Evolutionary conservation across 176 grass and related monocot genomes (phyloP), one percentile per base, ranked within the genome.

Genomic region (Secale cereale): DNA sequence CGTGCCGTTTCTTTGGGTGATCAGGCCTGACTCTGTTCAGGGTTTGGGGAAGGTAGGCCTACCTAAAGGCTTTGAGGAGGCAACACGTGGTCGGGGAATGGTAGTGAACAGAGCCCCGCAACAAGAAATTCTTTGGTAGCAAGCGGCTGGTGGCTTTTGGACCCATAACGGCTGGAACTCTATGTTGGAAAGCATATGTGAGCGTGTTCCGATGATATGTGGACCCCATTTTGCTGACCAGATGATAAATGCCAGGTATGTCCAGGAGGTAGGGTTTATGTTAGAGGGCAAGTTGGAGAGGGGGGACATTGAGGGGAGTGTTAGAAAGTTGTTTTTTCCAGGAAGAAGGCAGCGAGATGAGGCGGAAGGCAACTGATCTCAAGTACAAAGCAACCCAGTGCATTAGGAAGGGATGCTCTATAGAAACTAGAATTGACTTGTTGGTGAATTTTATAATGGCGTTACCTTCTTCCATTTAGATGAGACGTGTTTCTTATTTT

Each of bases 141-240:
- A 1, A 4, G 84, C 88, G 0, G 13, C 87, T 17, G 88, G 88
- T 6, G 84, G 88, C 1, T 90, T 90, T 39, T 90, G 88, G 85
- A 87, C 84, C 11, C 88, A 90, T 46, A 54, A 14, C 3, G 88
- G 84, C 8, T 90, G 84, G 88, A 86, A 83, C 81, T 91, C 89
- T 8, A 85, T 67, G 2, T 8, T 91, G 4, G 85, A 91, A 31
- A 87, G 81, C 23, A 40, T 91, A 4, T 78, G 54, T 1, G 88
- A 73, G 16, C 84, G 88, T 26, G 80, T 87, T 0, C 88, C 88
- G 0, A 90, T 90, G 88, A 85, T 87, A 0, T 83, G 88, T 4
- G 27, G 77, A 65, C 84, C 88, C 0, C 79, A 72, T 0, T 86
- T 86, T 23, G 74, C 78, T 0, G 88, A 90, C 0, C 88, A 90